Evolutionary conservation across 2,329 filamentous ascomycete species (phyloP).

Genomic region (Pseudogymnoascus sp.): DNA sequence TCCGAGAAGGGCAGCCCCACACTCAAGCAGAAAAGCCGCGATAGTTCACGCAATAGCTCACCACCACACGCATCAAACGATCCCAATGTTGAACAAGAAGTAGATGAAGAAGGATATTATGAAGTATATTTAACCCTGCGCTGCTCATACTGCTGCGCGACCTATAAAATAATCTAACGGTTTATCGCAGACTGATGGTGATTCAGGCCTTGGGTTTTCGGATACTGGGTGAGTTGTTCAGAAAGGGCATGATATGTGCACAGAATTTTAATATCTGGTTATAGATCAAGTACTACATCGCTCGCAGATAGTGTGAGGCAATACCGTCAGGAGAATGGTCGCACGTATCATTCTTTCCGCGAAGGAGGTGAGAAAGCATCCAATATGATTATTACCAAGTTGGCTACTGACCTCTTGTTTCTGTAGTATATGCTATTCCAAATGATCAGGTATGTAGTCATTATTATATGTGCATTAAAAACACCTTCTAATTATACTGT

Average conservation of each 20-base stretch:
- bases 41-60: background rate
- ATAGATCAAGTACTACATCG: conserved; percentile 14
- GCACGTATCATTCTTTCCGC: conserved; percentile 33
- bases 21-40: background rate
- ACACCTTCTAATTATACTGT: background rate
- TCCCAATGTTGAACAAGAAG: background rate
- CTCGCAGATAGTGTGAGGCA: conserved; percentile 30
- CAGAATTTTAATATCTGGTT: background rate
- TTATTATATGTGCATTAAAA: background rate
- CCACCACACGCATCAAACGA: background rate
- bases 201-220: background rate
- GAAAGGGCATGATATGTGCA: background rate
- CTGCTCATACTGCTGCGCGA: background rate
- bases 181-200: background rate
- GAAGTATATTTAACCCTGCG: background rate
- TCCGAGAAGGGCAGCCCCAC: background rate
- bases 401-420: background rate
- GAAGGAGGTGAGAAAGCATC: conserved; percentile 12
- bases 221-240: background rate
- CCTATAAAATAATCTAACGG: background rate
- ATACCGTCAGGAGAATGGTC: conserved; percentile 34
- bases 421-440: conserved; percentile 11
- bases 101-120: background rate
- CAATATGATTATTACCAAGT: background rate
- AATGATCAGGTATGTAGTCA: conserved; percentile 11